Evolutionary conservation across 805 yeast species (phyloP).

Genomic region (Wickerhamiella sergipiensis): DNA sequence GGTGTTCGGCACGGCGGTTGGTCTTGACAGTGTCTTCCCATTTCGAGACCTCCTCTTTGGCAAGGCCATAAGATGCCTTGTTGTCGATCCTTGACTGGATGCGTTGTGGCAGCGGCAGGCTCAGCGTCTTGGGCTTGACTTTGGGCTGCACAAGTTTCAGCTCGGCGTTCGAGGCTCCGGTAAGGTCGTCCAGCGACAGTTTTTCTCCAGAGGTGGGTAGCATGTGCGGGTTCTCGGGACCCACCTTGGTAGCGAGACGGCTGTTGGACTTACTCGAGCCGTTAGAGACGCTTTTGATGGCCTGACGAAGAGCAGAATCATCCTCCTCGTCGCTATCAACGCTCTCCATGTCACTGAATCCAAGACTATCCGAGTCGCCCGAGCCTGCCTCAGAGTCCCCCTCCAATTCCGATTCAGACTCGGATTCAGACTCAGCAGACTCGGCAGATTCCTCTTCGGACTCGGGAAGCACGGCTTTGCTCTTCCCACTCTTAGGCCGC

Average conservation of each 20-base stretch:
- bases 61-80: conserved; percentile 76
- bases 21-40: conserved; percentile 78
- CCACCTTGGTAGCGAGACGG: conserved; percentile 17
- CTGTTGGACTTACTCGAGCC: conserved; percentile 6
- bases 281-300: conserved; percentile 1
- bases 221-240: conserved; percentile 24
- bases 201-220: conserved; percentile 35
- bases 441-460: conserved; percentile 12
- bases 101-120: conserved; percentile 74
- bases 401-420: conserved; percentile 12
- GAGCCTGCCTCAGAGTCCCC: conserved; percentile 17
- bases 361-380: conserved; percentile 23
- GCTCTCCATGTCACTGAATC: conserved; percentile 1
- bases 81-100: conserved; percentile 78
- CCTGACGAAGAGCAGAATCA: conserved; percentile 18
- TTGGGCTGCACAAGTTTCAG: conserved; percentile 7
- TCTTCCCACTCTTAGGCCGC: background rate
- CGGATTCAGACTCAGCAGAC: conserved; percentile 10
- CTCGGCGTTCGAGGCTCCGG: conserved; percentile 29
- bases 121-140: conserved; percentile 33
- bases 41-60: conserved; percentile 71
- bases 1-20: conserved; percentile 72
- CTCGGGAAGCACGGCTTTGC: conserved; percentile 3
- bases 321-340: conserved; percentile 19
- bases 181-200: conserved; percentile 60